Conservation (phyloP, 345 rosid genomes). For the Salix brachista region DNA sequence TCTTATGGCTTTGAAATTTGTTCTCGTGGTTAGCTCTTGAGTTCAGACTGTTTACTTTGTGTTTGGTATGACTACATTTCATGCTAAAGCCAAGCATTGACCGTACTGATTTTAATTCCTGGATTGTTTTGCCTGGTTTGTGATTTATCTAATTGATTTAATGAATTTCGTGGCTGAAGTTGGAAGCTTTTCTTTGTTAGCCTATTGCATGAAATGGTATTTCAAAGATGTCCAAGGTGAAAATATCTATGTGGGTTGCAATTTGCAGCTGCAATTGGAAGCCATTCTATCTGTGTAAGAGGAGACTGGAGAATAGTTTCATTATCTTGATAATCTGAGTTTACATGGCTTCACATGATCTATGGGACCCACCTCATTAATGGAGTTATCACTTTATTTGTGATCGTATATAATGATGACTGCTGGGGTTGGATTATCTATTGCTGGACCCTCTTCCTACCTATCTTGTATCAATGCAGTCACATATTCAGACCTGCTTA, state of each 20-base stretch:
- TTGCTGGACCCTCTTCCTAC: not conserved
- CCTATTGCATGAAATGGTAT: not conserved
- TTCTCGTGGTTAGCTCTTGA: not conserved
- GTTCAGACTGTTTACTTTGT: not conserved
- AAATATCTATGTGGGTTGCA: not conserved
- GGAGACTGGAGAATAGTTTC: not conserved
- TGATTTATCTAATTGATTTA: not conserved
- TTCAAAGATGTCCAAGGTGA: not conserved
- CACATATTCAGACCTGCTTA: not conserved
- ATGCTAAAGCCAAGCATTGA: not conserved
- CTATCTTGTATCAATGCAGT: not conserved
- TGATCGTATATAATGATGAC: not conserved
- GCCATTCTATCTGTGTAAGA: not conserved
- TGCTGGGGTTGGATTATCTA: not conserved
- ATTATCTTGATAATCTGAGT: not conserved
- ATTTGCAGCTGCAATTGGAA: not conserved
- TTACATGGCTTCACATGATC: constrained; percentile 2
- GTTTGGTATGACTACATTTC: not conserved
- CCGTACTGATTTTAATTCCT: not conserved
- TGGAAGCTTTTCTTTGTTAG: not conserved
- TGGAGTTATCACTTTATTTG: not conserved
- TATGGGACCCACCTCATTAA: not conserved
- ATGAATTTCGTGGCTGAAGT: not conserved
- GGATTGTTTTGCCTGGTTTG: not conserved
- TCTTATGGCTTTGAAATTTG: not conserved